Percentiles rank a stretch among this genome's conserved stretches.
These are phyloP conservation scores for Funneliformis geosporum DNA, from an alignment of 192 early-diverging fungal species.

Conservation along the genomic window DNA sequence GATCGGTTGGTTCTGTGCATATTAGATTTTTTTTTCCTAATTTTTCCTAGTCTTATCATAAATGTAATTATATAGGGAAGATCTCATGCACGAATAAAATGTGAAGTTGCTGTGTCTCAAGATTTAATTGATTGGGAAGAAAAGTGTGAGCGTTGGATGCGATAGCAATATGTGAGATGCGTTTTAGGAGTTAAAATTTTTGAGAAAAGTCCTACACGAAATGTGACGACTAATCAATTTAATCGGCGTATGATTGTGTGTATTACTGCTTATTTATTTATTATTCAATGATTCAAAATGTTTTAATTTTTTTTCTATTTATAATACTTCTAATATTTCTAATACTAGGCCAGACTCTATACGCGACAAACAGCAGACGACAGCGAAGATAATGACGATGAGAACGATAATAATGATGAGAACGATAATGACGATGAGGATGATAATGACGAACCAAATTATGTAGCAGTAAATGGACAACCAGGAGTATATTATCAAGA, in stretches of 20 bases:
- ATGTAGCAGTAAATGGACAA: too few species aligned
- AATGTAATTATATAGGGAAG: slow-evolving; percentile 31
- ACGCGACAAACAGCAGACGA: too few species aligned
- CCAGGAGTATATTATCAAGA: too few species aligned
- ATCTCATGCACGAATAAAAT: slow-evolving; percentile 21
- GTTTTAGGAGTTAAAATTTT: slow-evolving; percentile 19
- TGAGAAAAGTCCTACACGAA: background rate
- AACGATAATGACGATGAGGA: too few species aligned
- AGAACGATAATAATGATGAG: too few species aligned
- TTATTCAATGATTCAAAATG: too few species aligned
- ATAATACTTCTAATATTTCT: too few species aligned
- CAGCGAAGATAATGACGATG: too few species aligned
- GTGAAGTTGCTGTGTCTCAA: slow-evolving; percentile 1
- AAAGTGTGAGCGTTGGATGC: slow-evolving; percentile 15
- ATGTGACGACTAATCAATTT: background rate
- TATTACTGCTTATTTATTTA: background rate
- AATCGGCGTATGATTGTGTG: slow-evolving; percentile 21
- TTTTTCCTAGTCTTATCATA: slow-evolving; percentile 27
- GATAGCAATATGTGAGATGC: slow-evolving; percentile 24
- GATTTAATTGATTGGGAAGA: background rate
- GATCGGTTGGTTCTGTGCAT: slow-evolving; percentile 16
- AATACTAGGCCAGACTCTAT: too few species aligned
- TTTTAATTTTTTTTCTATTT: too few species aligned
- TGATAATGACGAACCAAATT: too few species aligned
- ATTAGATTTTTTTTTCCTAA: slow-evolving; percentile 8